Base-by-base conservation (phyloP, 352 stramenopile genomes). In the Globisporangium mamillatum region DNA sequence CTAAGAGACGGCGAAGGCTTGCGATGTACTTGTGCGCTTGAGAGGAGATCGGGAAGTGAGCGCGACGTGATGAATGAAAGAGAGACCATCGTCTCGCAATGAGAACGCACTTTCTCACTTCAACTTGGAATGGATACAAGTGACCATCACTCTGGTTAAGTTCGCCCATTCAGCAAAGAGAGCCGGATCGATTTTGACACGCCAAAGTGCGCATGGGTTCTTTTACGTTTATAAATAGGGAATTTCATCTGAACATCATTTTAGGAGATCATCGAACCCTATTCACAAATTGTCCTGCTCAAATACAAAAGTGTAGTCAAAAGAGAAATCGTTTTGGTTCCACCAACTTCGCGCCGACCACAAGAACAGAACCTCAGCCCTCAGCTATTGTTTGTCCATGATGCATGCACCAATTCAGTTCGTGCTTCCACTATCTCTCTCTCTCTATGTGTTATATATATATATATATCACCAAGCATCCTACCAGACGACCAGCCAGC, bases 21-120 rank as follows among this genome's bases (percentile, higher is more conserved):
- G 16, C 38, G 18, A 18, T 60, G 54, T 0, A 18, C 9, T 32
- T 32, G 56, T 22, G 56, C 56, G 32, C 32, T 50, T 16, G 56
- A 50, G n/a, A n/a, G 56, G n/a, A 62, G 56, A 50, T 62, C 32
- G n/a, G 56, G 4, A 24, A 62, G 56, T 62, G 56, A 61, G n/a
- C 27, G 18, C 24, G 3, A 14, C 10, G 16, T 36, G 14, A 5
- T 7, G 25, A 48, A 20, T 16, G 38, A 20, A 44, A 6, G 32
- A 46, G 56, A 48, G 56, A 50, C 56, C 55, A n/a, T 36, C 29
- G 29, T 32, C 29, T 32, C 7, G 20, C 55, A 48, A 48, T 48
- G 38, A 44, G 38, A 50, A 22, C 12, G 56, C 56, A 27, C 56
- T 62, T 62, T 62, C 56, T 62, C 56, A 50, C 56, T 62, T 62